Base-by-base conservation (phyloP, 1,284 basidiomycete genomes). In the Cryptococcus sp. region DNA sequence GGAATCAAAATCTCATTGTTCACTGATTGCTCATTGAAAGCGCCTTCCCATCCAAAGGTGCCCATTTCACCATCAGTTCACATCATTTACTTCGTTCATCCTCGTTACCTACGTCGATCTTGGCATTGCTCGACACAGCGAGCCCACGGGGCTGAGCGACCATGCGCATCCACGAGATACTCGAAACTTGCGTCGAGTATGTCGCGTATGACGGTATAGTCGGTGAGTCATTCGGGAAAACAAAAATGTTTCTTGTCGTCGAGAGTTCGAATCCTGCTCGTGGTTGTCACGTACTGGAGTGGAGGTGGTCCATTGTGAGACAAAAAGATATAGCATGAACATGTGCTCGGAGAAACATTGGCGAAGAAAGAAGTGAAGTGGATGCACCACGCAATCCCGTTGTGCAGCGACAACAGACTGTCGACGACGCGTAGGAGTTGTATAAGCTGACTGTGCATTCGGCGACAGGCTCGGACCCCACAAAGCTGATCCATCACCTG, bases 111-210 rank as follows among this genome's bases (percentile, higher is more conserved):
- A 8, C 13, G 8, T 35, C 30, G 8, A 10, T 10, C 8, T 8
- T 35, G 30, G 30, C 30, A 13, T 35, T 35, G 7, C 8, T 35
- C 30, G 30, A 35, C 30, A 35, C 30, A 35, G 5, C 2, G 7
- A 8, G 30, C 30, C 30, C 30, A 35, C 30, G 30, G 30, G 30
- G 30, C 30, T 35, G 30, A 35, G 30, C 30, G 60, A 52, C 42
- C 20, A 77, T 77, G 75, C 63, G 70, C 58, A 70, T 77, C 13
- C 74, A 77, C 61, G 72, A 77, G 57, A 60, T 76, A 17, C 65
- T 76, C 57, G 73, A 78, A 54, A 61, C 62, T 0, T 72, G 67
- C 52, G 60, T 78, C 50, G 71, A 76, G 55, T 76, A 73, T 52
- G 64, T 75, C 17, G 69, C 68, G 20, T 57, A 68, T 51, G 76